Evolutionary conservation across 352 stramenopile species (phyloP).

Genomic region (Globisporangium nagaii): DNA sequence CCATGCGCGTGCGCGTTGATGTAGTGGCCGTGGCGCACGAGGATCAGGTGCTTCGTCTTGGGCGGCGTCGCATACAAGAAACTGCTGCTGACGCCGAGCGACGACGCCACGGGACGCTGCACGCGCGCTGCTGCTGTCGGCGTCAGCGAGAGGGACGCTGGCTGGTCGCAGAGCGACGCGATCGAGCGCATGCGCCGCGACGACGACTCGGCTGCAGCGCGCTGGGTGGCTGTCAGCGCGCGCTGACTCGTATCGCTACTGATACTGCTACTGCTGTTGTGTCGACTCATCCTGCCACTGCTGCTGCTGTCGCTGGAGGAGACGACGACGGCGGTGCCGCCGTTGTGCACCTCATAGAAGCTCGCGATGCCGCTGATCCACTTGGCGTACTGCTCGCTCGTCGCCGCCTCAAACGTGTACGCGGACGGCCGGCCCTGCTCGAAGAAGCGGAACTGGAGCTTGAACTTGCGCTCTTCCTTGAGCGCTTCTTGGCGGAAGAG

Average conservation of each 20-base stretch:
- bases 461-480: slow-evolving; percentile 34
- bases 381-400: slow-evolving; percentile 19
- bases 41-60: slow-evolving; percentile 65
- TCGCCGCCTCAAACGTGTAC: slow-evolving; percentile 31
- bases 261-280: not conserved
- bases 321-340: not conserved
- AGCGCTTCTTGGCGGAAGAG: slow-evolving; percentile 23
- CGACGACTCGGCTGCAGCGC: not conserved
- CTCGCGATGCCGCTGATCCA: slow-evolving; percentile 33
- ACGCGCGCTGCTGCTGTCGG: too few species aligned
- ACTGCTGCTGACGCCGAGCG: slow-evolving; percentile 20
- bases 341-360: not conserved
- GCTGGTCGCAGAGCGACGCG: slow-evolving; percentile 5
- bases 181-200: slow-evolving; percentile 5
- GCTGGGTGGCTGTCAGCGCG: not conserved
- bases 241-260: not conserved
- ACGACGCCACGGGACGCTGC: too few species aligned
- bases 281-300: not conserved
- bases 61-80: slow-evolving; percentile 52
- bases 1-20: slow-evolving; percentile 66
- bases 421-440: slow-evolving; percentile 5
- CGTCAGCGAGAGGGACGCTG: not conserved
- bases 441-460: slow-evolving; percentile 14
- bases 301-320: not conserved
- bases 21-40: slow-evolving; percentile 80